phyloP scores from a whole-genome alignment of 1,139 yeast species.

The Debaryomyces coudertii region DNA sequence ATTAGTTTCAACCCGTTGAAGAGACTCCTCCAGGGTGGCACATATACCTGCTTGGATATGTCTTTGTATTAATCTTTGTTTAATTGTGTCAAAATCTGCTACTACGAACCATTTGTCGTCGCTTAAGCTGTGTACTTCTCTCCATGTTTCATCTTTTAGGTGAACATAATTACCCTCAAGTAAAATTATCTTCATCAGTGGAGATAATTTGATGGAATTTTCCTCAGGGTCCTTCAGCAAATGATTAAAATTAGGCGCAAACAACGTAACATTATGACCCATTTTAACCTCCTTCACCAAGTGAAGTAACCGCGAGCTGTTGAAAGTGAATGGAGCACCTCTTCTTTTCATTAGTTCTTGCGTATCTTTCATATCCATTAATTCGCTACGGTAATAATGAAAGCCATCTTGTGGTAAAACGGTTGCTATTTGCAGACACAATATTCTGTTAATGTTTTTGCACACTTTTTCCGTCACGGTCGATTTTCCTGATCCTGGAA shows the following conservation, averaged over 20 bases:
- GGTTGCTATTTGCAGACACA: slow-evolving; percentile 1
- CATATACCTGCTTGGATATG: slow-evolving; percentile 21
- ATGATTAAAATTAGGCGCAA: slow-evolving; percentile 24
- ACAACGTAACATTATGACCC: slow-evolving; percentile 6
- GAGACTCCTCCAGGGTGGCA: slow-evolving; percentile 17
- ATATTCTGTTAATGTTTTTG: slow-evolving; percentile 9
- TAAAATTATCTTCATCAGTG: slow-evolving; percentile 18
- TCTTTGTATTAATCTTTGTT: slow-evolving; percentile 19
- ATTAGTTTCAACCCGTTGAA: slow-evolving; percentile 19
- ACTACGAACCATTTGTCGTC: slow-evolving; percentile 22
- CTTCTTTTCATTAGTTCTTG: slow-evolving; percentile 20
- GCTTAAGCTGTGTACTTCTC: slow-evolving; percentile 12
- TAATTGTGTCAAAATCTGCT: slow-evolving; percentile 15
- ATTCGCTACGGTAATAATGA: slow-evolving; percentile 20
- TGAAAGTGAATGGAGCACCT: slow-evolving; percentile 27
- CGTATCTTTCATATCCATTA: slow-evolving; percentile 19
- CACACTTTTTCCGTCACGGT: slow-evolving; percentile 15
- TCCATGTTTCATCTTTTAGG: slow-evolving; percentile 21
- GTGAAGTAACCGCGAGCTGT: slow-evolving; percentile 16
- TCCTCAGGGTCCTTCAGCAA: slow-evolving; percentile 22
- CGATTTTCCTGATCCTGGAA: slow-evolving; percentile 31
- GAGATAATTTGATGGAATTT: slow-evolving; percentile 17
- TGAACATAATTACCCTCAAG: slow-evolving; percentile 24
- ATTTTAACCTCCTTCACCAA: slow-evolving; percentile 15
- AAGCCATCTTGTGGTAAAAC: slow-evolving; percentile 21